These are phyloP conservation scores for Buddleja alternifolia DNA, from an alignment of 257 asterid species.

Conservation along the genomic window DNA sequence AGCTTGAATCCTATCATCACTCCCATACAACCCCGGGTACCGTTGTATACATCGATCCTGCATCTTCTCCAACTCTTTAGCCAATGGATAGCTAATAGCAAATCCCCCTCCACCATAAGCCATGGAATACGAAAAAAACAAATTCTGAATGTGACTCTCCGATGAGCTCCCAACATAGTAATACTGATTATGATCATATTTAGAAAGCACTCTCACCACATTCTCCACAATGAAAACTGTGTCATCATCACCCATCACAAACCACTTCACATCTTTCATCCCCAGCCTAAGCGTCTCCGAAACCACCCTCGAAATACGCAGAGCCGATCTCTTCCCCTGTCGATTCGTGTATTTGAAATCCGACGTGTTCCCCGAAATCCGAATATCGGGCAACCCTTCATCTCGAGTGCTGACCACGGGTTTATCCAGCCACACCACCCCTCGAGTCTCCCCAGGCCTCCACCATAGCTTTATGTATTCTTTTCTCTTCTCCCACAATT, in stretches of 20 bases:
- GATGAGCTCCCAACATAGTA: conserved; percentile 11
- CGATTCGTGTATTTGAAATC: too few relatives aligned
- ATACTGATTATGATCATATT: conserved; percentile 4
- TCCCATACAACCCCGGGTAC: not conserved
- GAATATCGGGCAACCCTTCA: too few relatives aligned
- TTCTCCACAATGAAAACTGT: conserved; percentile 6
- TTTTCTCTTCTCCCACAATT: not conserved
- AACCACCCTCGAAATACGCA: too few relatives aligned
- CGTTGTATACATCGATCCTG: conserved; percentile 5
- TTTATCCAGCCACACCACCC: not conserved
- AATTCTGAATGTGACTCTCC: not conserved
- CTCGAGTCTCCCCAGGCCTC: not conserved
- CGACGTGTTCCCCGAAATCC: too few relatives aligned
- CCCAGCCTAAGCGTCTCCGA: not conserved
- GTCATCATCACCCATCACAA: conserved; percentile 21
- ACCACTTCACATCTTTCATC: not conserved
- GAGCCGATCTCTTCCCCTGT: too few relatives aligned
- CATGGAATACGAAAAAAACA: not conserved
- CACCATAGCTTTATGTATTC: conserved; percentile 7
- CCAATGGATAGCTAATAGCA: conserved; percentile 6
- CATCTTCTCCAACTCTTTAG: conserved; percentile 6
- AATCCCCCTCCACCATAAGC: conserved; percentile 15
- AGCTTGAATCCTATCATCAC: conserved; percentile 10
- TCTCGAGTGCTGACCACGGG: not conserved
- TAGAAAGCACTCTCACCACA: conserved; percentile 6